Percentiles rank a stretch among this genome's conserved stretches.
phyloP scores from a whole-genome alignment of 192 early-diverging fungal species.

The Coemansia sp. region DNA sequence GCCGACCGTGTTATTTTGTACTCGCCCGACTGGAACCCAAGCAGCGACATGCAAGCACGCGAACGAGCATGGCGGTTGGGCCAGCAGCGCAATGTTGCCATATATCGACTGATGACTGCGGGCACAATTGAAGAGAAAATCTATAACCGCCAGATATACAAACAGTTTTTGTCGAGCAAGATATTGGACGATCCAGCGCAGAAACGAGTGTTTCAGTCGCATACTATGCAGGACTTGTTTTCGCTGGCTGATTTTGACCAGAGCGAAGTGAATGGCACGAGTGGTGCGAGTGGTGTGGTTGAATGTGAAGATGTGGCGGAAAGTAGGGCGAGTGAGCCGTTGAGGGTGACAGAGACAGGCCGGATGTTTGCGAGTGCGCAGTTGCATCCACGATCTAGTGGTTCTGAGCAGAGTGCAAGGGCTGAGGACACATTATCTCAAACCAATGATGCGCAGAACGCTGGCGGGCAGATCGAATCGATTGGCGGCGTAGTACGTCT shows the following conservation, averaged over 20 bases:
- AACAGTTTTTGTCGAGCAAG: constrained; percentile 96
- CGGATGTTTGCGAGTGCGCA: constrained; percentile 77
- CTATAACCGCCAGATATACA: constrained; percentile 96
- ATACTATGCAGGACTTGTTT: constrained; percentile 86
- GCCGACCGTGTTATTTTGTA: constrained; percentile 92
- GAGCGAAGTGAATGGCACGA: background rate
- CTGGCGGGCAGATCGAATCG: constrained; percentile 9
- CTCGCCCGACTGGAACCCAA: constrained; percentile 99
- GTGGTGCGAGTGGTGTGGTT: background rate
- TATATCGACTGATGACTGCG: constrained; percentile 94
- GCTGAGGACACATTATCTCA: background rate
- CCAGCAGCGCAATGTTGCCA: constrained; percentile 81
- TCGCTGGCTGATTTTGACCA: constrained; percentile 58
- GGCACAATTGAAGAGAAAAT: constrained; percentile 97
- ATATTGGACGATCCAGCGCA: constrained; percentile 89
- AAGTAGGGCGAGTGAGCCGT: background rate
- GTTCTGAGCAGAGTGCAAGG: background rate
- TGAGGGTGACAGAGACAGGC: constrained; percentile 74
- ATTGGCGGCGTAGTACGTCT: constrained; percentile 32
- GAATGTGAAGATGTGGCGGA: background rate
- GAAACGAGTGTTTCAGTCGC: constrained; percentile 84
- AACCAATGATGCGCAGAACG: background rate
- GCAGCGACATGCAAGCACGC: constrained; percentile 91
- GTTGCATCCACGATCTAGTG: constrained; percentile 35
- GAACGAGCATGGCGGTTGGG: constrained; percentile 96